Base-by-base conservation (phyloP, 148 eudicot species). In the Dysphania ambrosioides region DNA sequence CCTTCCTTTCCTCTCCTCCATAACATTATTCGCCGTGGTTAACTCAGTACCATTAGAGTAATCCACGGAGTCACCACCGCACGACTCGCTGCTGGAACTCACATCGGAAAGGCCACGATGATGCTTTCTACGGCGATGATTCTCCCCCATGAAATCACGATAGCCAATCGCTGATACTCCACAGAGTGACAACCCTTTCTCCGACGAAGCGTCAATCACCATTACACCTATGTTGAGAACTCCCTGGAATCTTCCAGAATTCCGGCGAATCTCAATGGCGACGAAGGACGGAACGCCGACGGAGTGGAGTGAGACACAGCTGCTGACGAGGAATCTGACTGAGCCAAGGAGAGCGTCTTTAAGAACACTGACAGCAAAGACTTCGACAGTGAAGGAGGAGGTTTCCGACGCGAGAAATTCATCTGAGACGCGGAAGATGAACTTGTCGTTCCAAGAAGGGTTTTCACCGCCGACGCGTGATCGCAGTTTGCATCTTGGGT, bases 391-490 rank as follows among this genome's bases (percentile, higher is more conserved):
- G 55, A 93, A 85, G 71, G 87, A 87, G 66, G 98, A 89, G 57
- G 95, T 93, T 2, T 89, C 89, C 67, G 87, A 60, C 69, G 77
- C 47, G 72, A 89, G 83, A 79, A 91, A 91, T 0, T 70, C 84
- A 16, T 85, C 70, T 34, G 84, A 64, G 42, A 93, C 94, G 4
- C 92, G 87, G 86, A 91, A 93, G 68, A 91, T 79, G 84, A 93
- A 93, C 55, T 85, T 93, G 66, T 93, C 98, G 81, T 93, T 93
- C 98, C 98, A 93, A 42, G 90, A 88, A 44, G 98, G 98, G 83
- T 93, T 90, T 70, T 85, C 86, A 72, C 72, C 79, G 11, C 92
- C 91, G 71, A 84, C 66, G 4, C 83, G 80, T 68, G 92, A 87
- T 0, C 96, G 91, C 74, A 93, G 89, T 81, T 90, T 89, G 49